Evolutionary conservation across 192 early-diverging fungal species (phyloP).

Genomic region (Coemansia sp.): DNA sequence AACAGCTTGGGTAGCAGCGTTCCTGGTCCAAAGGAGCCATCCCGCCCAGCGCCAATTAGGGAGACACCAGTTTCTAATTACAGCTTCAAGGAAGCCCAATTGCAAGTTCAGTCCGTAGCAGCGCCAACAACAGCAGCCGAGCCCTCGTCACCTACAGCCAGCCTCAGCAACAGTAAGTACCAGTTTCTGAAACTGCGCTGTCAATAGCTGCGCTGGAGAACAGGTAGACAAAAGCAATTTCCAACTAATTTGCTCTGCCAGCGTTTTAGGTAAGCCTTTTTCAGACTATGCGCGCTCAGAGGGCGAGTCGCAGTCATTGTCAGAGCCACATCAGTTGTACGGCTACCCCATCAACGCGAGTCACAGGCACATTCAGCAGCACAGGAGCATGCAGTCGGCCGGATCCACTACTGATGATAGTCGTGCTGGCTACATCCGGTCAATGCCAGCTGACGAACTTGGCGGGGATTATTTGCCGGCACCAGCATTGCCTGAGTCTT

Average conservation of each 20-base stretch:
- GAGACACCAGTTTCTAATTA: constrained; percentile 44
- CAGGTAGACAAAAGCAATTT: not conserved
- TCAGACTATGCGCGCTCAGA: not conserved
- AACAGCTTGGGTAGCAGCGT: not conserved
- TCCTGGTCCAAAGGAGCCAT: not conserved
- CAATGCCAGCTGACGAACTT: not conserved
- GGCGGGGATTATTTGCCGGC: not conserved
- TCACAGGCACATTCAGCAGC: not conserved
- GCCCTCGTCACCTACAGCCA: constrained; percentile 25
- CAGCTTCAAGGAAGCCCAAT: constrained; percentile 48
- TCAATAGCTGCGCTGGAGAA: not conserved
- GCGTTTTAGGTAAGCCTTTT: not conserved
- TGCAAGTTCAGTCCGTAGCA: not conserved
- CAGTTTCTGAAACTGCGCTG: not conserved
- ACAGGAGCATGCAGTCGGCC: not conserved
- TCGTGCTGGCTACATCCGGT: not conserved
- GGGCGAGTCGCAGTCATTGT: not conserved
- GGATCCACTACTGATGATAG: not conserved
- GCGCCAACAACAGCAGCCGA: not conserved
- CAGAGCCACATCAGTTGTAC: not conserved
- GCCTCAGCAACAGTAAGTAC: constrained; percentile 7
- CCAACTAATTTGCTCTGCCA: not conserved
- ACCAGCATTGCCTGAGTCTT: not conserved
- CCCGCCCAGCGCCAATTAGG: not conserved
- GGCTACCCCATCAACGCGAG: not conserved